Evolutionary conservation across 176 grass and related monocot species (phyloP), one percentile per base, ranked within the genome.

Genomic region (Saccharum officinarum): DNA sequence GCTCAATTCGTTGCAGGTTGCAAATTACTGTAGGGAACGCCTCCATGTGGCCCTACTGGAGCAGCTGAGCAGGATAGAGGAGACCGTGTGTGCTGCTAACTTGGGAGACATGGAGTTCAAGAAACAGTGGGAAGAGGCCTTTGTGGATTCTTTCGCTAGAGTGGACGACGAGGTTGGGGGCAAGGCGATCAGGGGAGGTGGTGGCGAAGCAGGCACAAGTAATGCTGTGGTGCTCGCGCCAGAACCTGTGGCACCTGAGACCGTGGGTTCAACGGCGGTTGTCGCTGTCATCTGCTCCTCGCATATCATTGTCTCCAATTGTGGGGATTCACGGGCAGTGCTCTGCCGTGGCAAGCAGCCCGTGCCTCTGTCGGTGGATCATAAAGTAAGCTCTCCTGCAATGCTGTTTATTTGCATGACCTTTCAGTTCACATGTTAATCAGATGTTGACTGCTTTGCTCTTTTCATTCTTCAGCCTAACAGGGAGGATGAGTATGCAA

Each of bases 401-500:
- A 69, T 5, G 41, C 25, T 86, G 45, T 71, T 28, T 81, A 8
- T 73, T 77, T 67, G 31, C 65, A 64, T 80, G 6, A 71, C 47
- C 63, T 76, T 52, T 84, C 80, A 46, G 49, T 91, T 91, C 76
- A 84, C 69, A 69, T 84, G 69, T 76, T 71, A 80, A 84, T 63
- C 69, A 37, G 52, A 87, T 87, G 40, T 80, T 80, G 75, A 74
- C 69, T 90, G 46, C 11, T 18, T 80, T 76, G 37, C 41, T 88
- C 28, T 20, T 30, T 82, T 46, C 23, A 2, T 80, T 30, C 69
- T 82, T 84, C 69, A 99, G 97, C 97, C 97, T 34, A 96, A 99
- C 81, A 96, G 97, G 67, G 97, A 99, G 87, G 97, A 99, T 86
- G 97, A 99, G 76, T 94, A 91, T 72, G 86, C 91, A 78, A 91